Conservation (phyloP, 306 rosid genomes). For the Crotalaria pallida region DNA sequence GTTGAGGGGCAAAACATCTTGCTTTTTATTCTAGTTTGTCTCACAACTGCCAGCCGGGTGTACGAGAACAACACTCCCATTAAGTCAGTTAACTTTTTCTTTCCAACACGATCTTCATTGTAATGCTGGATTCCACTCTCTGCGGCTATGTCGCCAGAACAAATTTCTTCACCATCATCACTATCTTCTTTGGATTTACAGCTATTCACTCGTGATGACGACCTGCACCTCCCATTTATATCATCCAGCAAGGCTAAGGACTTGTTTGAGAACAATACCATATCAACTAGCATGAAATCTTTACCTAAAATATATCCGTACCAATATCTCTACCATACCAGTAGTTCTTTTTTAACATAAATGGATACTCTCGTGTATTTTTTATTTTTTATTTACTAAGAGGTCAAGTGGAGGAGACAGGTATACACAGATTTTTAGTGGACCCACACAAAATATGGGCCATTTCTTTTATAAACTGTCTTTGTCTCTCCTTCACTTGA, state of each 20-base stretch:
- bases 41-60: slow-evolving; percentile 31
- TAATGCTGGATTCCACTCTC: slow-evolving; percentile 31
- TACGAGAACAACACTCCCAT: slow-evolving; percentile 53
- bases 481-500: no score
- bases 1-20: slow-evolving; percentile 28
- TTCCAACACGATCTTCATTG: slow-evolving; percentile 5
- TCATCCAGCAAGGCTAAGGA: background rate
- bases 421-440: no score
- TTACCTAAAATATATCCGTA: background rate
- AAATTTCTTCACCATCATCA: slow-evolving; percentile 22
- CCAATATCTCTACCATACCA: background rate
- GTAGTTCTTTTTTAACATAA: background rate
- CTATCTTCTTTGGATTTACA: slow-evolving; percentile 21
- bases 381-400: no score
- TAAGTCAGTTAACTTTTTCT: slow-evolving; percentile 31
- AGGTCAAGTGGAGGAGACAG: no score
- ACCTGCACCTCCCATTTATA: slow-evolving; percentile 36
- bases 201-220: slow-evolving; percentile 29
- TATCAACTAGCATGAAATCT: background rate
- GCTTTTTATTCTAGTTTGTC: slow-evolving; percentile 25
- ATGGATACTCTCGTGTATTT: no score
- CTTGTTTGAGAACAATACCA: background rate
- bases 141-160: slow-evolving; percentile 31
- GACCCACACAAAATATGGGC: no score
- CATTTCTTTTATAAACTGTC: no score